These are phyloP conservation scores for Panicum virgatum DNA, from an alignment of 202 grass and related monocot species.

Conservation along the genomic window DNA sequence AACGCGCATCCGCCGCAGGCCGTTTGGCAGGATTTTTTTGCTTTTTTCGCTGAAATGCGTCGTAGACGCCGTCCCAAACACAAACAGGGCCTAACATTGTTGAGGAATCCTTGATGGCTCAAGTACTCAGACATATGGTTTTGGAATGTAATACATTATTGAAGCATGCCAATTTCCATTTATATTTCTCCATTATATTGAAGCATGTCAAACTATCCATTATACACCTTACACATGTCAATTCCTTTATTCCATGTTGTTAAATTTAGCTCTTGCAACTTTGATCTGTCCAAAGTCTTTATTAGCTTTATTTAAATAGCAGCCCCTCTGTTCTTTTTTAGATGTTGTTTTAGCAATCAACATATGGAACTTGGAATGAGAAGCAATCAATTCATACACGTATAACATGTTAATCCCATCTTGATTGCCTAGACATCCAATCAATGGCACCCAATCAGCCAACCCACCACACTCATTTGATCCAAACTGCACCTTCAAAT, in stretches of 20 bases:
- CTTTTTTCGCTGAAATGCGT: too few relatives aligned
- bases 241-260: slow-evolving; percentile 3
- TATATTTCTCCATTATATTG: slow-evolving; percentile 1
- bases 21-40: too few relatives aligned
- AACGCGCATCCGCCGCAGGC: too few relatives aligned
- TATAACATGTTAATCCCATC: not conserved
- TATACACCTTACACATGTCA: not conserved
- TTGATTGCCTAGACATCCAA: not conserved
- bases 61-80: too few relatives aligned
- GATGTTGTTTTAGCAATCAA: not conserved
- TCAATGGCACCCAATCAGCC: not conserved
- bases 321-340: not conserved
- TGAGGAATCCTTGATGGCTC: slow-evolving; percentile 1
- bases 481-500: not conserved
- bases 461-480: not conserved
- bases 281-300: slow-evolving; percentile 5
- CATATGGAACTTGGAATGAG: not conserved
- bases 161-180: slow-evolving; percentile 11
- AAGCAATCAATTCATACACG: not conserved
- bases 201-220: slow-evolving; percentile 10
- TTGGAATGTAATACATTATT: not conserved
- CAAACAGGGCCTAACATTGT: too few relatives aligned
- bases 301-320: not conserved
- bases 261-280: not conserved
- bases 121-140: not conserved